phyloP scores from a whole-genome alignment of 495 filamentous ascomycete genomes.

The Halenospora varia region DNA sequence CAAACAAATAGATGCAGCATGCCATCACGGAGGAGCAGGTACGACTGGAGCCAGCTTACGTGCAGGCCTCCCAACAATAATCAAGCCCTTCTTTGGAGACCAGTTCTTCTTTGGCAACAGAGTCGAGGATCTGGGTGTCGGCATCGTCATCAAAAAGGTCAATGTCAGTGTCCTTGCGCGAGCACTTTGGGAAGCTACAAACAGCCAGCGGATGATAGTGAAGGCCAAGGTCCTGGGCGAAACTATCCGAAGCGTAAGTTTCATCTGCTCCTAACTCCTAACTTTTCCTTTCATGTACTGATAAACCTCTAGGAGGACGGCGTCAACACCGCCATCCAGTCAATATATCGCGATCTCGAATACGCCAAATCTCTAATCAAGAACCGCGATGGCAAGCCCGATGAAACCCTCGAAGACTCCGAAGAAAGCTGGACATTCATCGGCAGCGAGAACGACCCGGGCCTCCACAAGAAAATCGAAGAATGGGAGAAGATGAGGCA shows the following conservation, averaged over 20 bases:
- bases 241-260: constrained; percentile 77
- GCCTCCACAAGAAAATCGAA: constrained; percentile 17
- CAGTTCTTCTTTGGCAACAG: constrained; percentile 93
- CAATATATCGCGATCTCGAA: constrained; percentile 92
- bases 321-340: constrained; percentile 82
- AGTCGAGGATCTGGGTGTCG: constrained; percentile 89
- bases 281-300: constrained; percentile 13
- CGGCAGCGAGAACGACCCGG: constrained; percentile 50
- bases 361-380: constrained; percentile 89
- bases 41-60: constrained; percentile 93
- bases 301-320: constrained; percentile 68
- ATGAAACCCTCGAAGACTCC: constrained; percentile 51
- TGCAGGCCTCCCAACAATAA: constrained; percentile 88
- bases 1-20: constrained; percentile 86
- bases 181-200: constrained; percentile 88
- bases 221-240: constrained; percentile 79
- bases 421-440: constrained; percentile 75
- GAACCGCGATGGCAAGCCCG: constrained; percentile 40
- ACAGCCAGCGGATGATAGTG: constrained; percentile 81
- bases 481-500: constrained; percentile 21
- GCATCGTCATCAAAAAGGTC: constrained; percentile 83
- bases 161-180: constrained; percentile 77
- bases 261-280: background rate
- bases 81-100: constrained; percentile 96
- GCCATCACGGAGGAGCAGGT: constrained; percentile 91